Base-by-base conservation (phyloP, 257 asterid species). In the Gentiana dahurica region DNA sequence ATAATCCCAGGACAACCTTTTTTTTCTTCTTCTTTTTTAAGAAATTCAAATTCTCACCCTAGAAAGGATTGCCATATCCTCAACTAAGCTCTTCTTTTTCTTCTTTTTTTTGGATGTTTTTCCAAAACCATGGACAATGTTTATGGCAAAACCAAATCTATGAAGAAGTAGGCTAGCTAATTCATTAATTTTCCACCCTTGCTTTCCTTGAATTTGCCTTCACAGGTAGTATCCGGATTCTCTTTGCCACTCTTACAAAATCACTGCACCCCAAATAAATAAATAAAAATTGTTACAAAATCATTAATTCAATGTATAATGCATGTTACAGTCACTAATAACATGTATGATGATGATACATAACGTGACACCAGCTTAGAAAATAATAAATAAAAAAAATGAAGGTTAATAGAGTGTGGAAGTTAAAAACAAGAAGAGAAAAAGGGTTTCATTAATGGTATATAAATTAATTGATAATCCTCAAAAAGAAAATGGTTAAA, bases 221-320 rank as follows among this genome's bases (percentile, higher is more conserved):
- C 55, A 57, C 83, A 15, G 94, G 95, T 62, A 86, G 41, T 51
- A 86, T 83, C 56, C 94, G 80, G 71, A 86, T 86, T 69, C 94
- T 81, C 74, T 72, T 86, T 3, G 90, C 88, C 56, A 86, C 88
- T 64, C 87, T 70, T 35, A 86, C 95, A 68, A 86, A 83, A 79
- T 86, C 94, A 71, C 95, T 85, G 80, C 46, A 47, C 24, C 24
- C 24, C 24, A 24, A 24, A 24, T 24, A 24, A 35, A 45, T 13
- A 34, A 60, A 36, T 1, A 1, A 15, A 8, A 12, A 43, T 4
- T 34, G 12, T 36, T 13, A 41, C n/a, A 48, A 24, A 24, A 53
- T 24, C 45, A 53, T 63, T 60, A 53, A 36, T 49, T n/a, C 62
- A 24, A 24, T 24, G 24, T 24, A 24, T 24, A 24, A 32, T 48